A percentile compares a stretch with the other conserved stretches of the same genome.
phyloP scores from a whole-genome alignment of 2,329 filamentous ascomycete species.

The Venturiaceae sp. region DNA sequence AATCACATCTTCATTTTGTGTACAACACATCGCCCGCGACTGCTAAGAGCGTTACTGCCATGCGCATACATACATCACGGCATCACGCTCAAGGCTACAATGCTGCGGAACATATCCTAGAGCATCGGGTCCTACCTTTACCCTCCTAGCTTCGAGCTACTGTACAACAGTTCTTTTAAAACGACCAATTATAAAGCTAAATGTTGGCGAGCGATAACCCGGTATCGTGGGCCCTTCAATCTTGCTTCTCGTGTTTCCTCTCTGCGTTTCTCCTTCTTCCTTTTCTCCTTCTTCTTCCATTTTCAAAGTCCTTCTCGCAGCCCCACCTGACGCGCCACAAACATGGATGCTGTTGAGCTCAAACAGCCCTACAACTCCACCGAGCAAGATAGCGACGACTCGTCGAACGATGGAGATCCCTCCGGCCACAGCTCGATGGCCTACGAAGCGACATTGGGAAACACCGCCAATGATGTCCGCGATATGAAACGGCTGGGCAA shows the following conservation, averaged over 20 bases:
- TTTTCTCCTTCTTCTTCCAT: background rate
- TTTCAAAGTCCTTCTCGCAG: background rate
- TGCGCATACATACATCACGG: too few species aligned
- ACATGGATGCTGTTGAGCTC: background rate
- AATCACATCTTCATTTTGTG: too few species aligned
- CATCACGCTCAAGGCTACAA: too few species aligned
- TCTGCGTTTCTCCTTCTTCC: background rate
- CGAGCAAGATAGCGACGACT: background rate
- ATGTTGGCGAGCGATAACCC: background rate
- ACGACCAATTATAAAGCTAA: background rate
- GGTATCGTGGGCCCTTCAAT: background rate
- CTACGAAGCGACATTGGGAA: constrained; percentile 5
- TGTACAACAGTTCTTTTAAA: background rate
- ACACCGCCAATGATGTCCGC: constrained; percentile 4
- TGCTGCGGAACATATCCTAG: background rate
- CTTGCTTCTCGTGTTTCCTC: background rate
- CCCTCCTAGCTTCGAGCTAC: background rate
- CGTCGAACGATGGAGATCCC: background rate
- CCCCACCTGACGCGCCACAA: background rate
- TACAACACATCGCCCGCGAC: too few species aligned
- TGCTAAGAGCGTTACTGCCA: too few species aligned
- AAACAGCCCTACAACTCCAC: background rate
- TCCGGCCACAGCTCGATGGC: background rate
- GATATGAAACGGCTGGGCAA: constrained; percentile 6
- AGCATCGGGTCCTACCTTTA: background rate